Percentiles rank a stretch among this genome's conserved stretches.
These are phyloP conservation scores for Scopulariopsis brevicaulis DNA, from an alignment of 2,329 filamentous ascomycete genomes.

Conservation along the genomic window DNA sequence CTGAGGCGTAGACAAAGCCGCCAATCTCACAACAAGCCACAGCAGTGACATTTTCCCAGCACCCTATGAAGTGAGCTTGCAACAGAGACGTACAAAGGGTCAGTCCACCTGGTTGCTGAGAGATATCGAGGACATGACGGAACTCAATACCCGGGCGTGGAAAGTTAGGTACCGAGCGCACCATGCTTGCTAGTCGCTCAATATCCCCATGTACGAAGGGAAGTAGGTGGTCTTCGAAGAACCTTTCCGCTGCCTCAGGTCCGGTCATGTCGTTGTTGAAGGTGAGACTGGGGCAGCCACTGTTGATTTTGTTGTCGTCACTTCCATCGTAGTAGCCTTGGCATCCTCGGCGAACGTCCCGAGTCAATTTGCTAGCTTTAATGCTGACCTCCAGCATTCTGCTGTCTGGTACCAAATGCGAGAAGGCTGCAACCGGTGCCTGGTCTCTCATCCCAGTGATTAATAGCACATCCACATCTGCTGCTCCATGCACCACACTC, in stretches of 20 bases:
- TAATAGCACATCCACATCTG: slow-evolving; percentile 39
- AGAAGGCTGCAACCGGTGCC: slow-evolving; percentile 39
- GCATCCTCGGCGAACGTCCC: slow-evolving; percentile 20
- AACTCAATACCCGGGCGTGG: slow-evolving; percentile 40
- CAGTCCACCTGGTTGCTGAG: slow-evolving; percentile 37
- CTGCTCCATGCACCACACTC: slow-evolving; percentile 25
- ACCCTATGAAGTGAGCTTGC: slow-evolving; percentile 25
- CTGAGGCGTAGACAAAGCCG: slow-evolving; percentile 42
- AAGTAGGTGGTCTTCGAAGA: slow-evolving; percentile 28
- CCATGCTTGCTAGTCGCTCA: slow-evolving; percentile 34
- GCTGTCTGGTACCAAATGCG: slow-evolving; percentile 39
- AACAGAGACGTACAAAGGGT: slow-evolving; percentile 38
- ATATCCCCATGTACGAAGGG: slow-evolving; percentile 34
- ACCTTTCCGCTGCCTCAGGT: slow-evolving; percentile 20
- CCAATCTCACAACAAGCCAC: slow-evolving; percentile 45
- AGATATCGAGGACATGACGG: slow-evolving; percentile 45
- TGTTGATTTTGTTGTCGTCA: slow-evolving; percentile 11
- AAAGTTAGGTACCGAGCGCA: slow-evolving; percentile 34
- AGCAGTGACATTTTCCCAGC: slow-evolving; percentile 32
- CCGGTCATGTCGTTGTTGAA: slow-evolving; percentile 40
- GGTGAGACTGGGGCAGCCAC: slow-evolving; percentile 28
- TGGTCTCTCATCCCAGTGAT: slow-evolving; percentile 54
- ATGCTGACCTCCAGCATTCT: slow-evolving; percentile 43
- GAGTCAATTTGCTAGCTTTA: slow-evolving; percentile 23
- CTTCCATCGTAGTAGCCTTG: slow-evolving; percentile 8